Evolutionary conservation across 2,329 filamentous ascomycete genomes (phyloP).

Genomic region (Colletotrichum acutatum): DNA sequence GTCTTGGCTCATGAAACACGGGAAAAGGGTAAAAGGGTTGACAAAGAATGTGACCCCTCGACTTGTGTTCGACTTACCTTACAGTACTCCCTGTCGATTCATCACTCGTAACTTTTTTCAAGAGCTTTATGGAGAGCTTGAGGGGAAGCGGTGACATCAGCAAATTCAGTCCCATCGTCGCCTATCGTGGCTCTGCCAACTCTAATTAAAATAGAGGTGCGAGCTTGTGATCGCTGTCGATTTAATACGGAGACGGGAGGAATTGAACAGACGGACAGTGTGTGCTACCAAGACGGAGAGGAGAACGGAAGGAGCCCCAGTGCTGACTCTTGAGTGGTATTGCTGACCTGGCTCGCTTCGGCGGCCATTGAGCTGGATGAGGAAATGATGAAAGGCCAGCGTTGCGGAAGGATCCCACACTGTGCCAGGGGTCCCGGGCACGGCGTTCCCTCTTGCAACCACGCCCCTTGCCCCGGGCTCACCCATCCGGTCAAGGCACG

Average conservation of each 20-base stretch:
- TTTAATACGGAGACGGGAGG: background rate
- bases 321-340: too few relatives aligned
- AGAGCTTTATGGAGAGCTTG: background rate
- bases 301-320: background rate
- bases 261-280: background rate
- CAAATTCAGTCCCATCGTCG: slow-evolving; percentile 4
- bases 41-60: background rate
- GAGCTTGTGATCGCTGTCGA: background rate
- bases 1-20: slow-evolving; percentile 32
- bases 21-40: slow-evolving; percentile 7
- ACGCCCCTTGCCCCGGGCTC: background rate
- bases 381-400: slow-evolving; percentile 20
- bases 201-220: background rate
- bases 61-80: background rate
- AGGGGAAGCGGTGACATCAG: slow-evolving; percentile 7
- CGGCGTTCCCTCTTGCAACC: slow-evolving; percentile 5
- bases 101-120: background rate
- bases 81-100: background rate
- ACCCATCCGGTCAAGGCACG: background rate
- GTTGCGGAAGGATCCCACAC: slow-evolving; percentile 11
- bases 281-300: background rate
- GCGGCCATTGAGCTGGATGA: slow-evolving; percentile 19
- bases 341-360: slow-evolving; percentile 1
- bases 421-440: slow-evolving; percentile 18
- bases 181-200: slow-evolving; percentile 11